These are phyloP conservation scores for Picea glauca DNA, from an alignment of 75 land plant species.

Conservation along the genomic window DNA sequence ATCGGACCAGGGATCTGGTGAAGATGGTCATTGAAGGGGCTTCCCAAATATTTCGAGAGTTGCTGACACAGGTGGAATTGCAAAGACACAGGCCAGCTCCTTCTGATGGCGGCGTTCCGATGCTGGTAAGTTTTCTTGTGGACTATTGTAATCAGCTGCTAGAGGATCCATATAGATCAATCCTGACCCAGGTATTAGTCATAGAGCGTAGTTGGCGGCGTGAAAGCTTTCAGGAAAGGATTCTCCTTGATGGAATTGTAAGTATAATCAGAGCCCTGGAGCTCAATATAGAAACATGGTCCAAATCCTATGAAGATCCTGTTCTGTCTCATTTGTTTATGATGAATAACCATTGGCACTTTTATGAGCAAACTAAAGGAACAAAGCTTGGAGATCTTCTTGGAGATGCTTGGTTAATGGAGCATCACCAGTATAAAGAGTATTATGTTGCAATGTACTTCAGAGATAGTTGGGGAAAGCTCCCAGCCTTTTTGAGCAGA, in stretches of 20 bases:
- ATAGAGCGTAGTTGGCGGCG: constrained; percentile 61
- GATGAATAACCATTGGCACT: constrained; percentile 74
- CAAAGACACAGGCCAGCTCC: constrained; percentile 51
- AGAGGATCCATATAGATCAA: constrained; percentile 46
- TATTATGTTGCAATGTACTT: constrained; percentile 41
- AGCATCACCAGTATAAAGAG: constrained; percentile 43
- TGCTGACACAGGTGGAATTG: constrained; percentile 44
- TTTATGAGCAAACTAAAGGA: constrained; percentile 34
- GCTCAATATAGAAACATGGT: constrained; percentile 48
- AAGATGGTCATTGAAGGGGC: constrained; percentile 44
- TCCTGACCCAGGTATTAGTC: constrained; percentile 52
- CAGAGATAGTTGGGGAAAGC: constrained; percentile 63
- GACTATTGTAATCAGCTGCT: constrained; percentile 58
- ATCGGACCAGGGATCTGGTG: constrained; percentile 41
- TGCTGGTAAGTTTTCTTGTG: constrained; percentile 59
- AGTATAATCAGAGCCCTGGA: constrained; percentile 53
- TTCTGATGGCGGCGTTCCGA: constrained; percentile 54
- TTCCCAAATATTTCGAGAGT: constrained; percentile 49
- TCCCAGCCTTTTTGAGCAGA: constrained; percentile 41
- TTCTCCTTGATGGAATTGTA: constrained; percentile 32
- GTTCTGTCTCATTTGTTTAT: constrained; percentile 44
- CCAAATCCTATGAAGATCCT: constrained; percentile 37
- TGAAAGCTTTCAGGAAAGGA: constrained; percentile 37
- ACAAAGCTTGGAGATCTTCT: constrained; percentile 58
- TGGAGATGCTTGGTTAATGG: constrained; percentile 63